phyloP scores from a whole-genome alignment of 805 yeast species.

The Teunomyces gatunensis region DNA sequence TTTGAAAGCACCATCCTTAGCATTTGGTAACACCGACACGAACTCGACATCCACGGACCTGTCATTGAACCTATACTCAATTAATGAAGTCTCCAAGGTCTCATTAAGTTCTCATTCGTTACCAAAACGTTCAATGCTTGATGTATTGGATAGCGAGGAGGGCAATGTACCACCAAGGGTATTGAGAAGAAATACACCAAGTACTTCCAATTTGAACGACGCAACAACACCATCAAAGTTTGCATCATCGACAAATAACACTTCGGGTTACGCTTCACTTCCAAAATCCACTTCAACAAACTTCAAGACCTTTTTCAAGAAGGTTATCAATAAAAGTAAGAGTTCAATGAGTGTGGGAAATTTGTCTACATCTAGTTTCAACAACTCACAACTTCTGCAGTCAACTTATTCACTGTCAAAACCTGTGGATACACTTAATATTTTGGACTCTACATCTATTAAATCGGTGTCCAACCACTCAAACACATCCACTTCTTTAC shows the following conservation, averaged over 20 bases:
- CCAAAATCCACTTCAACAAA: slow-evolving; percentile 5
- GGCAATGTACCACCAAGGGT: neutral
- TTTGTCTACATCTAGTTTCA: neutral
- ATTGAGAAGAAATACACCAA: neutral
- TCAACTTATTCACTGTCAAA: neutral
- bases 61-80: slow-evolving; percentile 5
- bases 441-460: slow-evolving; percentile 3
- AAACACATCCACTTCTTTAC: neutral
- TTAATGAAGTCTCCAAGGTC: slow-evolving; percentile 3
- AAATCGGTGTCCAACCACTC: slow-evolving; percentile 5
- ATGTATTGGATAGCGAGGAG: slow-evolving; percentile 1
- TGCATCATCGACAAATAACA: neutral
- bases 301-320: slow-evolving; percentile 17
- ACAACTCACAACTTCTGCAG: neutral
- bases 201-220: neutral
- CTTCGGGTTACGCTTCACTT: neutral
- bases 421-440: neutral
- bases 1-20: neutral
- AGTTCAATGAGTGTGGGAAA: neutral
- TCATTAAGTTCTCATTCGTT: neutral
- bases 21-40: slow-evolving; percentile 1
- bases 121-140: slow-evolving; percentile 5
- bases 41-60: slow-evolving; percentile 2
- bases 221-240: neutral
- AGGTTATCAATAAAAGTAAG: slow-evolving; percentile 7